Percentiles rank a stretch among this genome's conserved stretches.
phyloP scores from a whole-genome alignment of 106 monocot genomes.

The Agapanthus africanus region DNA sequence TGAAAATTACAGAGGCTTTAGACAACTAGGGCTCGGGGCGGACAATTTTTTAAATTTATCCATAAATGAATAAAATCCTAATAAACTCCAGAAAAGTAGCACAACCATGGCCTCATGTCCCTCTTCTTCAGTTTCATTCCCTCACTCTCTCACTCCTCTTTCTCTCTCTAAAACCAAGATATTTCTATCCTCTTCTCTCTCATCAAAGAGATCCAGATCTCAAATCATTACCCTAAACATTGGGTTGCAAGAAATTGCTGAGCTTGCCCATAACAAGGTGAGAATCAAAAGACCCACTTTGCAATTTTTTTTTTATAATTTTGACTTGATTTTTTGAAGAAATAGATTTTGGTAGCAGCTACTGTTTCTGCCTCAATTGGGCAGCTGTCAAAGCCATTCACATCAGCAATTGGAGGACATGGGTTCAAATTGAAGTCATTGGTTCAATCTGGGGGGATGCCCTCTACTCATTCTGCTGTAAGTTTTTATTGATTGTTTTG shows the following conservation, averaged over 20 bases:
- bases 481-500: conserved; percentile 6
- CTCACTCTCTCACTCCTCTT: conserved; percentile 3
- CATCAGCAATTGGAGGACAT: conserved; percentile 22
- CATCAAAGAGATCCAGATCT: background rate
- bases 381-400: conserved; percentile 51
- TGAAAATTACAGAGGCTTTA: too few relatives aligned
- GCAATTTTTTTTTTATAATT: background rate
- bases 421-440: conserved; percentile 33
- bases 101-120: background rate
- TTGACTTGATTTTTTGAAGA: background rate
- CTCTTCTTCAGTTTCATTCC: background rate
- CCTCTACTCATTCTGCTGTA: conserved; percentile 63
- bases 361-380: conserved; percentile 35
- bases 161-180: conserved; percentile 12
- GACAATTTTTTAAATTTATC: too few relatives aligned
- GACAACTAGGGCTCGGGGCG: too few relatives aligned
- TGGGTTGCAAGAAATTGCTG: conserved; percentile 29
- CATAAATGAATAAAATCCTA: too few relatives aligned
- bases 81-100: too few relatives aligned
- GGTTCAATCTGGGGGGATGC: conserved; percentile 57
- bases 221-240: conserved; percentile 15
- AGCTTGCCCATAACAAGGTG: conserved; percentile 50
- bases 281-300: background rate
- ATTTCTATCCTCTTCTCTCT: background rate
- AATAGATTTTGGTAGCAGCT: conserved; percentile 49